These are phyloP conservation scores for Lepidopterella palustris DNA, from an alignment of 495 filamentous ascomycete genomes.

Conservation along the genomic window DNA sequence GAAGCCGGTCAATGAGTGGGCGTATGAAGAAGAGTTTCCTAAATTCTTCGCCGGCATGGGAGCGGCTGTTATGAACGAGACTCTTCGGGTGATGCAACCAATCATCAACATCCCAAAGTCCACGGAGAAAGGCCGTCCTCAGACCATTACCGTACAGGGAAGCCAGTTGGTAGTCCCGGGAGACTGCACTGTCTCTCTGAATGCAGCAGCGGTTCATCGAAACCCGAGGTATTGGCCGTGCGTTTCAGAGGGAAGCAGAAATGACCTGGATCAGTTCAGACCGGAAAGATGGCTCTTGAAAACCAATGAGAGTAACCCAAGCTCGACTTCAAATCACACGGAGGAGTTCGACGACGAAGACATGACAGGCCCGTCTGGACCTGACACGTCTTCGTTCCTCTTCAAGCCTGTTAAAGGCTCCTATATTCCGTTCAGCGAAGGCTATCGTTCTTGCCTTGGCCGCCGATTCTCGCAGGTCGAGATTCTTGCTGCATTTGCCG, in stretches of 20 bases:
- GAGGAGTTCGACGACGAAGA: conserved; percentile 42
- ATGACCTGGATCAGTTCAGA: conserved; percentile 46
- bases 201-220: conserved; percentile 45
- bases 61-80: conserved; percentile 64
- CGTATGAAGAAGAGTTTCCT: conserved; percentile 54
- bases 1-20: conserved; percentile 48
- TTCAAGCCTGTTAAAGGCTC: conserved; percentile 57
- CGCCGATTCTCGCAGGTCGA: conserved; percentile 74
- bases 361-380: conserved; percentile 49
- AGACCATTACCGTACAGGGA: conserved; percentile 48
- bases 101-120: conserved; percentile 57
- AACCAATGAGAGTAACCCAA: conserved; percentile 32
- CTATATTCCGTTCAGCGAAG: conserved; percentile 69
- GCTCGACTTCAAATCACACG: conserved; percentile 43
- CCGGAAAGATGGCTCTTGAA: conserved; percentile 55
- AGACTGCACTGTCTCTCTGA: conserved; percentile 42
- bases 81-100: conserved; percentile 56
- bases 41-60: conserved; percentile 53
- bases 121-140: conserved; percentile 41
- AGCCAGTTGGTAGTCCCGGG: conserved; percentile 45
- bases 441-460: conserved; percentile 61
- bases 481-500: conserved; percentile 58
- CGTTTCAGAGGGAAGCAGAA: conserved; percentile 6
- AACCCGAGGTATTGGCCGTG: conserved; percentile 55
- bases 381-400: conserved; percentile 47